Evolutionary conservation across 345 rosid species (phyloP).

Genomic region (Eucalyptus pauciflora): DNA sequence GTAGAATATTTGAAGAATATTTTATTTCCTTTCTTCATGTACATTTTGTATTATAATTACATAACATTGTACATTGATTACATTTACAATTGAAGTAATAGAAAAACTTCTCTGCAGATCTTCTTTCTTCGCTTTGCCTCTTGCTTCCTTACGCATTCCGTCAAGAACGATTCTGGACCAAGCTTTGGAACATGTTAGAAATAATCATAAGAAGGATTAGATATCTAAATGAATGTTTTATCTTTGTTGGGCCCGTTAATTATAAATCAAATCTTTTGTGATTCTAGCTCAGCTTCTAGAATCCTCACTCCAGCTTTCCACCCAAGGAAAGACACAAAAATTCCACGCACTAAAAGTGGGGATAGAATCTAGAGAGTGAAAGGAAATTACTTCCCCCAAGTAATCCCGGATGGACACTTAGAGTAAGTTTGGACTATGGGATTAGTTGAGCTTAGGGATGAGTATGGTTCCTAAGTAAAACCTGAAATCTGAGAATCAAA

Average conservation of each 20-base stretch:
- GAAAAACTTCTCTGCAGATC: too few relatives aligned
- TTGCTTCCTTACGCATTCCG: too few relatives aligned
- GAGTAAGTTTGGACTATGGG: not conserved
- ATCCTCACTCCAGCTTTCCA: not conserved
- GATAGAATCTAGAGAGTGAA: not conserved
- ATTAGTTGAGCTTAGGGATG: too few relatives aligned
- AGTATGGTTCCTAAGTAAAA: too few relatives aligned
- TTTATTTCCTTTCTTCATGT: too few relatives aligned
- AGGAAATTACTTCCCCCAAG: not conserved
- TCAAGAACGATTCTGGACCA: not conserved
- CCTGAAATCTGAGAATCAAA: too few relatives aligned
- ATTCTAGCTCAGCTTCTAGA: not conserved
- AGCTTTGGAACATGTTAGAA: not conserved
- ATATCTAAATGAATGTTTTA: too few relatives aligned
- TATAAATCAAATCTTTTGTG: not conserved
- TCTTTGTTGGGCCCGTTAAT: not conserved
- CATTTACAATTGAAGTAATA: rapidly evolving
- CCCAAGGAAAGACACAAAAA: not conserved
- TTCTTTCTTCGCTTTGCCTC: too few relatives aligned
- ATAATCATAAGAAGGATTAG: not conserved
- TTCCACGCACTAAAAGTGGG: not conserved
- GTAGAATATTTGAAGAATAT: too few relatives aligned
- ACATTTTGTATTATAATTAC: too few relatives aligned
- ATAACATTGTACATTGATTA: too few relatives aligned
- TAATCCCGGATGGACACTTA: not conserved